Conservation (phyloP, 2,329 filamentous ascomycete species). For the Alternaria angustiovoidea region DNA sequence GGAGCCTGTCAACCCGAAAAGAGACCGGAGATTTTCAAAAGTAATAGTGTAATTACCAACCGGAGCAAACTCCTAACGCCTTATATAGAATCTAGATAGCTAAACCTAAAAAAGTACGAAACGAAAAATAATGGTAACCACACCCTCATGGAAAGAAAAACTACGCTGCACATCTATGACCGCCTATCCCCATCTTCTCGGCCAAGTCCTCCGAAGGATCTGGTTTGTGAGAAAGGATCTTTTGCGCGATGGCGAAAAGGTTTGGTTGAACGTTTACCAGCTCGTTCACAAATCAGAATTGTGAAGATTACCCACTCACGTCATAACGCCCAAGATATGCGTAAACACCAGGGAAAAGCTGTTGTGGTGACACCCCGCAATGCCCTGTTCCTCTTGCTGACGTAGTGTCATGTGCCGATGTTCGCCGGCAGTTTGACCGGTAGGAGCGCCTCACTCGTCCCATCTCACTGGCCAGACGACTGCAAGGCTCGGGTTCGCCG, state of each 20-base stretch:
- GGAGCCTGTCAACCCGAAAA: slow-evolving; percentile 4
- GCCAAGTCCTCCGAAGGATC: neutral
- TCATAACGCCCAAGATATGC: slow-evolving; percentile 4
- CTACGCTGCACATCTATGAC: neutral
- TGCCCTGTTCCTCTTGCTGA: slow-evolving; percentile 20
- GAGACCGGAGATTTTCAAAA: neutral
- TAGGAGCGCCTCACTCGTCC: slow-evolving; percentile 12
- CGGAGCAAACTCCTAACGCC: slow-evolving; percentile 11
- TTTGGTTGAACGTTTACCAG: neutral
- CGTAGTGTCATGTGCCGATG: slow-evolving; percentile 31
- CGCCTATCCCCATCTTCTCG: neutral
- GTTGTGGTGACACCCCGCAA: slow-evolving; percentile 28
- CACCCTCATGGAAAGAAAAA: neutral
- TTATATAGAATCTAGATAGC: slow-evolving; percentile 1
- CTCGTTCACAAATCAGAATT: neutral
- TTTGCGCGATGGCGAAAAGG: neutral
- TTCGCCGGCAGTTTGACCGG: slow-evolving; percentile 32
- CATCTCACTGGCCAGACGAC: slow-evolving; percentile 9
- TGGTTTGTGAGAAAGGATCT: neutral
- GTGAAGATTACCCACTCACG: slow-evolving; percentile 3
- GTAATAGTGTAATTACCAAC: slow-evolving; percentile 2
- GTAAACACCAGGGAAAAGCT: slow-evolving; percentile 9
- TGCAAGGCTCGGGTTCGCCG: slow-evolving; percentile 4
- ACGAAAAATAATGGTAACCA: neutral
- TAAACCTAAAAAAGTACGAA: neutral